A percentile compares a stretch with the other conserved stretches of the same genome.
These are phyloP conservation scores for Fusarium austroafricanum DNA, from an alignment of 2,329 filamentous ascomycete genomes.

Conservation along the genomic window DNA sequence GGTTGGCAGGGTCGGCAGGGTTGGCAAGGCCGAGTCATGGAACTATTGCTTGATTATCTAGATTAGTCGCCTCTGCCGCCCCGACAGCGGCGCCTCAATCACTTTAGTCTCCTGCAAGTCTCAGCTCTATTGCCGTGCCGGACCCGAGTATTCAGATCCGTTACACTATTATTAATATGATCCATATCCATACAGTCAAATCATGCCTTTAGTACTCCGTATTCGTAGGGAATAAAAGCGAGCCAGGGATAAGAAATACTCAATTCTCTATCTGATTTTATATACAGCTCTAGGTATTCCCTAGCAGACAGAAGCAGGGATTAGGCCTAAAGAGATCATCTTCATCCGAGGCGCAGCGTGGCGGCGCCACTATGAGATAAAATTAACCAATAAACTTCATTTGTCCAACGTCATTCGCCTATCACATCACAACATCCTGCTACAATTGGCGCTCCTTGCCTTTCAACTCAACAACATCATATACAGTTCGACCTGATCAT, in stretches of 20 bases:
- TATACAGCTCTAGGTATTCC: too few relatives aligned
- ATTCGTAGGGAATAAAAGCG: too few relatives aligned
- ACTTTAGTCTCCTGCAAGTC: conserved; percentile 8
- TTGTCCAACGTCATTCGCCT: conserved; percentile 40
- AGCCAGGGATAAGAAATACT: too few relatives aligned
- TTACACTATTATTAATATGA: not conserved
- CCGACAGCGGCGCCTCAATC: conserved; percentile 31
- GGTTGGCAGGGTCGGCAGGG: too few relatives aligned
- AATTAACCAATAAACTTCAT: conserved; percentile 34
- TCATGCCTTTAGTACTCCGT: not conserved
- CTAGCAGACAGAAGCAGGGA: too few relatives aligned
- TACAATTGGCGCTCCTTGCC: conserved; percentile 2
- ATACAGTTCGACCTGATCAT: conserved; percentile 3
- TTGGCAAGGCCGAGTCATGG: conserved; percentile 2
- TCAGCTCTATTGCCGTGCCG: conserved; percentile 32
- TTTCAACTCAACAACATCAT: conserved; percentile 4
- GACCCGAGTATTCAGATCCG: not conserved
- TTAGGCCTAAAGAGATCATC: not conserved
- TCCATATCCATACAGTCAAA: not conserved
- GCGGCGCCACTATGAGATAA: conserved; percentile 9
- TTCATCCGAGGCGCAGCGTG: conserved; percentile 12
- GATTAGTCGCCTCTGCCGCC: conserved; percentile 3
- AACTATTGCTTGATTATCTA: conserved; percentile 13
- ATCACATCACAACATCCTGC: conserved; percentile 37
- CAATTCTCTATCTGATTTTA: too few relatives aligned